Base-by-base conservation (phyloP, 129 eudicot genomes). In the Logfia minima region DNA sequence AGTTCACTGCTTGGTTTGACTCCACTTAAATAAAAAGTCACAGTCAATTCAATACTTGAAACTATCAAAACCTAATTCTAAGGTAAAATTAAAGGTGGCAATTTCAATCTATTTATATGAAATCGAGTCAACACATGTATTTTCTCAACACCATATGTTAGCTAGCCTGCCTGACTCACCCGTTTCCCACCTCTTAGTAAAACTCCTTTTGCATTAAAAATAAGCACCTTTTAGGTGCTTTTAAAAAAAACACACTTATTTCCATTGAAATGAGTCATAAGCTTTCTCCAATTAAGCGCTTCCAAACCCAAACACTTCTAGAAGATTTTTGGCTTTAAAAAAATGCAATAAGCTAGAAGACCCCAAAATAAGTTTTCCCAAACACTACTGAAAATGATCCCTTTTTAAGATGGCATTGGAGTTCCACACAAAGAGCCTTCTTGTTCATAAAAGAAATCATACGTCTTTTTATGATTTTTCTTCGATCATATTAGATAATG, bases 401-500 rank as follows among this genome's bases (percentile, higher is more conserved):
- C 6, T 16, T 31, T 66, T 31, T 18, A 17, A 58, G 5, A 58
- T 56, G 62, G 62, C 63, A n/a, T 23, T 43, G 28, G 34, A 45
- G 28, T 14, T 28, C 34, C 34, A 69, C 4, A 34, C 21, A 45
- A 26, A 26, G 6, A 64, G 22, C 51, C 29, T 26, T 65, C 51
- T 13, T 31, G 31, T 29, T 28, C 18, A n/a, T 63, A 24, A 23
- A 32, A 62, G 51, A 75, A 75, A 22, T 29, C 22, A 53, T 21
- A 43, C 24, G 26, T 22, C 4, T 0, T 28, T 78, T 68, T 58
- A 0, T 6, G 10, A 4, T 2, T 65, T 70, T 48, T 24, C 13
- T 53, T 14, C 24, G 18, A 18, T 22, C 60, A 53, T 65, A 66
- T 48, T 13, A 76, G 21, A 66, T 77, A 37, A 53, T 63, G 80